Conservation (phyloP, 2,329 filamentous ascomycete genomes). For the Hypoxylon sp. region DNA sequence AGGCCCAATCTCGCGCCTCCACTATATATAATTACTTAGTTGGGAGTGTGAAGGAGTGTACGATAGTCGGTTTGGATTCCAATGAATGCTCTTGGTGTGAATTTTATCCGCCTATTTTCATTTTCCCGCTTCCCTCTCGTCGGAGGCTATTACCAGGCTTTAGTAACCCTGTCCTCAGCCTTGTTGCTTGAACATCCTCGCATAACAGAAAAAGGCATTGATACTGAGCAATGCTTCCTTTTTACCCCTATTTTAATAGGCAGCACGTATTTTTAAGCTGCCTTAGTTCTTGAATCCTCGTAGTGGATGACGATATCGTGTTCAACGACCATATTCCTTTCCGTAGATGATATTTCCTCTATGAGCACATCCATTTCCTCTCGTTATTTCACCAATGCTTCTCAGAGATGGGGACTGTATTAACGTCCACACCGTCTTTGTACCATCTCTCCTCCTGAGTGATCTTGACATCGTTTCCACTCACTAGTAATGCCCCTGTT, state of each 20-base stretch:
- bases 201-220: neutral
- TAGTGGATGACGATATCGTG: neutral
- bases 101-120: neutral
- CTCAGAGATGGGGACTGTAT: slow-evolving; percentile 76
- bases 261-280: neutral
- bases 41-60: neutral
- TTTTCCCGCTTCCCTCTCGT: neutral
- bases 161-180: neutral
- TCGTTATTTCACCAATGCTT: slow-evolving; percentile 71
- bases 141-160: neutral
- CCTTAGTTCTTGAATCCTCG: neutral
- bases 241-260: neutral
- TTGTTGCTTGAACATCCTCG: neutral
- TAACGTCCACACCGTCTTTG: slow-evolving; percentile 77
- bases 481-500: slow-evolving; percentile 61
- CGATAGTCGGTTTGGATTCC: neutral
- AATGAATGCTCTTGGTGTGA: neutral
- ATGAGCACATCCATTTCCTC: neutral
- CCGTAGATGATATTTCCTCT: neutral
- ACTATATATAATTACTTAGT: neutral
- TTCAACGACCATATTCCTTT: neutral
- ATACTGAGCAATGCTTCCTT: neutral
- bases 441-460: slow-evolving; percentile 77
- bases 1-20: slow-evolving; percentile 13
- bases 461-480: slow-evolving; percentile 79